Evolutionary conservation across 352 stramenopile genomes (phyloP), one percentile per base, ranked within the genome.

Genomic region (Globisporangium cystogenes): DNA sequence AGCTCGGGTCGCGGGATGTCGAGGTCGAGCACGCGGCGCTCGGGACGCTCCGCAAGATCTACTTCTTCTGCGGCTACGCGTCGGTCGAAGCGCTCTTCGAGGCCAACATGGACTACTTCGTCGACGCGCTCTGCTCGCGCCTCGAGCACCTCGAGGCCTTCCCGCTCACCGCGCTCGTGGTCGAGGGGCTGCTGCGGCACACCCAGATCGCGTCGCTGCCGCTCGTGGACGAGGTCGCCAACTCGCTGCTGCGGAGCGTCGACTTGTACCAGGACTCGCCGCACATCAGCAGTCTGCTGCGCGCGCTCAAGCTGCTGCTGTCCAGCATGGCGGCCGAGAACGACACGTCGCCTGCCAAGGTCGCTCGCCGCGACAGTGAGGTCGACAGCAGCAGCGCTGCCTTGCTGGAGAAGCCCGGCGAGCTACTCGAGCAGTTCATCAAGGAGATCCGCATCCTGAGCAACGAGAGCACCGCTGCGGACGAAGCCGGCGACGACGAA

Each of bases 21-120:
- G 65, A 84, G 59, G 76, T 95, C 33, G 76, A 93, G 48, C 82
- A 74, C 20, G 72, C 78, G 14, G 78, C 82, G 18, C 66, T 91
- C n/a, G 68, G 68, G 40, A 70, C 81, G n/a, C 62, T 95, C 15
- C 59, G 76, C 21, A 89, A 82, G 33, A 59, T 95, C 20, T 80
- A 77, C 35, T 86, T 72, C 43, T 71, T 76, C 29, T 81, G 74
- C 20, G 74, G 66, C 16, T 81, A 87, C 27, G 55, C 55, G 8
- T 82, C 72, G 7, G 55, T 90, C 37, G 76, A 88, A 42, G 64
- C 60, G 20, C 68, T 93, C 40, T 86, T 93, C 23, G 71, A 87
- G 47, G 60, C 61, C 49, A 95, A 93, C 48, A 93, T 93, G 80
- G 85, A 95, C 60, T 95, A 95, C 56, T 90, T 95, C 53, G 77